Evolutionary conservation across 2,329 filamentous ascomycete species (phyloP), one percentile per base, ranked within the genome.

Genomic region (Talaromyces sp.): DNA sequence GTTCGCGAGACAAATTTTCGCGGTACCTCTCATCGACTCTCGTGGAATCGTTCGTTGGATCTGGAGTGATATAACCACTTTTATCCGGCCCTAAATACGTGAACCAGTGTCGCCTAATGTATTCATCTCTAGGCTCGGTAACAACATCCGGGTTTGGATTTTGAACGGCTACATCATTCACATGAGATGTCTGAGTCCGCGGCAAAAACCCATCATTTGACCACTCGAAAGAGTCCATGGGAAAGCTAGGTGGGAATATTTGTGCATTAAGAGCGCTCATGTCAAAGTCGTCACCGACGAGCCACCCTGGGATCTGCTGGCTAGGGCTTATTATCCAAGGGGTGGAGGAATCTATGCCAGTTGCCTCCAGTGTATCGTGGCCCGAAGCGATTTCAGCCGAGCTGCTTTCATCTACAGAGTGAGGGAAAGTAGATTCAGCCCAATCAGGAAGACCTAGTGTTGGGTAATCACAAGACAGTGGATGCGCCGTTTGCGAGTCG

Each of bases 281-380:
- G 39, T 70, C 66, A 51, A 70, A 69, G 22, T 69, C 57, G 5
- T 70, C 66, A 22, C 60, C 59, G 5, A 64, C 65, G 19, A 70
- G 47, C 67, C 67, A 69, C 1, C 62, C 57, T 3, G 68, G 66
- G 4, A 62, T 54, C 36, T 66, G 62, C 3, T 57, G 53, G 19
- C 36, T 56, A 4, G 44, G 27, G 25, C 61, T 54, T 39, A 66
- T 58, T 13, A 55, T 47, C 62, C 64, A 63, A 25, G 39, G 39
- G n/a, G 33, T 58, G 1, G 39, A 15, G 13, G 39, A 6, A 22
- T 39, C 42, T 8, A 55, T 60, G n/a, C 13, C 28, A 28, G 52
- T 1, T 10, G 19, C 15, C 22, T 55, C 39, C 2, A 33, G 13
- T 28, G 11, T 55, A 15, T 44, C 36, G 7, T 33, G 15, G 8